Conservation (phyloP, 352 stramenopile genomes). For the Phytophthora cactorum region DNA sequence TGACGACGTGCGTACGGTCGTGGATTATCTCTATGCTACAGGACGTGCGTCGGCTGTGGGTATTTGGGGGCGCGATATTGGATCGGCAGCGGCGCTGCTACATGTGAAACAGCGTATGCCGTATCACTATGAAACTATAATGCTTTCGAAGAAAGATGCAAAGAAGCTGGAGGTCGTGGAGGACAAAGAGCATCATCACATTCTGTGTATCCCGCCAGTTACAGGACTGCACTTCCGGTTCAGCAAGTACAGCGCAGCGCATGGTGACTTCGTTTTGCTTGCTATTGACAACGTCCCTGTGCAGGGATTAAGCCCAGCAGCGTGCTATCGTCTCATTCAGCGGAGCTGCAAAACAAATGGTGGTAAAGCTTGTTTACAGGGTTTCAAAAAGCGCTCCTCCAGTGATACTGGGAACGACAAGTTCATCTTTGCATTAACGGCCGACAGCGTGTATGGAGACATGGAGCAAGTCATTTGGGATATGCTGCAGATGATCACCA, state of each 20-base stretch:
- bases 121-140: conserved; percentile 58
- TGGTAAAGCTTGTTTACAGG: conserved; percentile 27
- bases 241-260: conserved; percentile 55
- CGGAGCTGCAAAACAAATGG: conserved; percentile 26
- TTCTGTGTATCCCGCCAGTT: conserved; percentile 60
- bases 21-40: conserved; percentile 77
- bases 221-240: conserved; percentile 59
- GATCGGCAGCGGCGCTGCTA: conserved; percentile 58
- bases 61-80: conserved; percentile 75
- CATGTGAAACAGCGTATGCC: conserved; percentile 50
- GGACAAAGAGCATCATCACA: conserved; percentile 34
- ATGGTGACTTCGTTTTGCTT: conserved; percentile 77
- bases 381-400: conserved; percentile 31
- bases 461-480: conserved; percentile 81
- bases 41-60: conserved; percentile 54
- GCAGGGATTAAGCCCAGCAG: conserved; percentile 41
- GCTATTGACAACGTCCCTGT: conserved; percentile 58
- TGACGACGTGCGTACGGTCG: conserved; percentile 57
- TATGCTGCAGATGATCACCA: conserved; percentile 73
- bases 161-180: conserved; percentile 57
- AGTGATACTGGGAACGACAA: conserved; percentile 28
- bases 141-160: conserved; percentile 43
- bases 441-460: conserved; percentile 76
- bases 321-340: conserved; percentile 50
- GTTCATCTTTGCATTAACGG: conserved; percentile 68